phyloP scores from a whole-genome alignment of 2,329 filamentous ascomycete genomes.

The Waltergamsia citrina region DNA sequence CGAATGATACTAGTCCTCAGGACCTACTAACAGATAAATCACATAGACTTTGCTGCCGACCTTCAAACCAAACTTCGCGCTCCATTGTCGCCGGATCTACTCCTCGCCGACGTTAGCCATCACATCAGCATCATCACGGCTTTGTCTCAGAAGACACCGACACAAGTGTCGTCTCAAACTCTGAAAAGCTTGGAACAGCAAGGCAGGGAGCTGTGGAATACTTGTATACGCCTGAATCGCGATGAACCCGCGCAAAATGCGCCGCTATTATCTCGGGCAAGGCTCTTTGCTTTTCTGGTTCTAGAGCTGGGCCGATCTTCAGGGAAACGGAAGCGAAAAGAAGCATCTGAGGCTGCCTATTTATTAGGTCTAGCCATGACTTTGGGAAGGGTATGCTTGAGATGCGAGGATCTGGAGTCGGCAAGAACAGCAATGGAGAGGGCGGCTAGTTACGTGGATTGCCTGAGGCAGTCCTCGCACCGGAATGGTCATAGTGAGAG shows the following conservation, averaged over 20 bases:
- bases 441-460: constrained; percentile 43
- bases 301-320: constrained; percentile 43
- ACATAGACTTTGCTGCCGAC: constrained; percentile 16
- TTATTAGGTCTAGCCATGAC: constrained; percentile 61
- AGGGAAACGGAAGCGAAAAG: constrained; percentile 12
- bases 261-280: constrained; percentile 26
- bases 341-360: constrained; percentile 34
- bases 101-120: constrained; percentile 18
- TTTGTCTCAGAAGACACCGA: constrained; percentile 4
- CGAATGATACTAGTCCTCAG: not conserved
- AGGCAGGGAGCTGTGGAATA: constrained; percentile 59
- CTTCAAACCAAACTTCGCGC: constrained; percentile 14
- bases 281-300: constrained; percentile 56
- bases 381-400: constrained; percentile 42
- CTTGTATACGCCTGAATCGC: constrained; percentile 42
- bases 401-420: constrained; percentile 44
- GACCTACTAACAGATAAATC: not conserved
- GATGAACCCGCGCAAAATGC: constrained; percentile 9
- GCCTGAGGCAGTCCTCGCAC: not conserved
- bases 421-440: constrained; percentile 53
- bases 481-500: constrained; percentile 4
- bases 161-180: not conserved
- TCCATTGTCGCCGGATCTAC: constrained; percentile 29
- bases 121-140: constrained; percentile 13
- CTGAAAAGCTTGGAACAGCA: constrained; percentile 38